Evolutionary conservation across 2,329 filamentous ascomycete genomes (phyloP), one percentile per base, ranked within the genome.

Genomic region (Shiraia bambusicola): DNA sequence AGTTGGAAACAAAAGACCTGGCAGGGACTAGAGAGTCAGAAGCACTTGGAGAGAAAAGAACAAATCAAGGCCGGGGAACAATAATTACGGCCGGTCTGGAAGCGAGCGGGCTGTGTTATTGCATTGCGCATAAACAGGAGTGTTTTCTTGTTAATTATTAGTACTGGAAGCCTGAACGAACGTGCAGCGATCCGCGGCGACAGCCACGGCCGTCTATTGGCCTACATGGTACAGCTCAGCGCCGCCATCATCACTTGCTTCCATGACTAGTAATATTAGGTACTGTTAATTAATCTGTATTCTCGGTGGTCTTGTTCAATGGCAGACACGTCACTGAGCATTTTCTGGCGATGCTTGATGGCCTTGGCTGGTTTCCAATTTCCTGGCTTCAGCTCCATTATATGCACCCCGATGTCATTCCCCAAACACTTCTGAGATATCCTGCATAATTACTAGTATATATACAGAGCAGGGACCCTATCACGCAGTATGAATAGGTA

Each of bases 311-410:
- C 44, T 50, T 50, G 34, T 30, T 28, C 26, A 19, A 33, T 28
- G 25, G n/a, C 27, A 37, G 38, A 49, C 49, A 60, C 56, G 56
- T 60, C 56, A 60, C 51, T 50, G 58, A 60, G 56, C 55, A 50
- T 58, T 40, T 31, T 46, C 42, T 52, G 43, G 44, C 42, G 52
- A 51, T 52, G 56, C 56, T 59, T 59, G 52, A 54, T 24, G 37
- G 42, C 48, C 46, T 55, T 60, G 58, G 49, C 53, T 54, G 46
- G 26, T 31, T 22, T 24, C 16, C 37, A 39, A 37, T 30, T 39
- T 29, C 34, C 49, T 47, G 34, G 47, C 49, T 54, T 49, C 48
- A 44, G 36, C 39, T 35, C 37, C 38, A 37, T 35, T 38, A 37
- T 35, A 47, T 41, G 52, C 47, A 41, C 36, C 14, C 41, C 57